A percentile compares a stretch with the other conserved stretches of the same genome.
These are phyloP conservation scores for Colletotrichum sp. DNA, from an alignment of 2,329 filamentous ascomycete genomes.

Conservation along the genomic window DNA sequence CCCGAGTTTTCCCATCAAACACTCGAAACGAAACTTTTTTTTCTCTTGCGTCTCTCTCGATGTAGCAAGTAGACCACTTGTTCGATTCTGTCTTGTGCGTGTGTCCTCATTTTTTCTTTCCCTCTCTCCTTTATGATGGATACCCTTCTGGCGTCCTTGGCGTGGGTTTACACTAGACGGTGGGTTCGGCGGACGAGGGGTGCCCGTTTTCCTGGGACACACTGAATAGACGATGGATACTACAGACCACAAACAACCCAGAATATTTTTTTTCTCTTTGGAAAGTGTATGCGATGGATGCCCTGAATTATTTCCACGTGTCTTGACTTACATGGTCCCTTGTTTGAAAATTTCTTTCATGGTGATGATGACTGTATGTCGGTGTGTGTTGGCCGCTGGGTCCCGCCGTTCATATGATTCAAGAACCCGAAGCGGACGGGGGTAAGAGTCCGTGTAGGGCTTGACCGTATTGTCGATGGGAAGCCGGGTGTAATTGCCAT, in stretches of 20 bases:
- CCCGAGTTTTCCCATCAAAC: background rate
- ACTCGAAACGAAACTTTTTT: background rate
- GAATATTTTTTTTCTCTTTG: background rate
- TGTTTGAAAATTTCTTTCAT: background rate
- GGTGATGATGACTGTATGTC: background rate
- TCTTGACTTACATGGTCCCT: background rate
- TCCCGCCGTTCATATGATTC: background rate
- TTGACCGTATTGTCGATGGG: background rate
- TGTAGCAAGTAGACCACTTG: slow-evolving; percentile 6
- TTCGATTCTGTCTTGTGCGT: background rate
- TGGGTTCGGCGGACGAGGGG: background rate
- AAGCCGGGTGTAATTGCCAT: background rate
- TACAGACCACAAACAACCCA: background rate
- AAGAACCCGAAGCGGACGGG: background rate
- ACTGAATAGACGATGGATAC: background rate
- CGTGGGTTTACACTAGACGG: slow-evolving; percentile 5
- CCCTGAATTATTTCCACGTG: background rate
- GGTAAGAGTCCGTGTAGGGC: background rate
- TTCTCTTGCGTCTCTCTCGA: background rate
- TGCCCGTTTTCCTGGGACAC: background rate
- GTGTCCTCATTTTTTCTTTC: background rate
- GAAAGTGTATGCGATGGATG: background rate
- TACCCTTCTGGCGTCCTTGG: slow-evolving; percentile 21
- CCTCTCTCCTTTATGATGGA: slow-evolving; percentile 3
- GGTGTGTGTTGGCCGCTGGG: background rate